These are phyloP conservation scores for Auricularia sp. DNA, from an alignment of 768 basidiomycete genomes.

Conservation along the genomic window DNA sequence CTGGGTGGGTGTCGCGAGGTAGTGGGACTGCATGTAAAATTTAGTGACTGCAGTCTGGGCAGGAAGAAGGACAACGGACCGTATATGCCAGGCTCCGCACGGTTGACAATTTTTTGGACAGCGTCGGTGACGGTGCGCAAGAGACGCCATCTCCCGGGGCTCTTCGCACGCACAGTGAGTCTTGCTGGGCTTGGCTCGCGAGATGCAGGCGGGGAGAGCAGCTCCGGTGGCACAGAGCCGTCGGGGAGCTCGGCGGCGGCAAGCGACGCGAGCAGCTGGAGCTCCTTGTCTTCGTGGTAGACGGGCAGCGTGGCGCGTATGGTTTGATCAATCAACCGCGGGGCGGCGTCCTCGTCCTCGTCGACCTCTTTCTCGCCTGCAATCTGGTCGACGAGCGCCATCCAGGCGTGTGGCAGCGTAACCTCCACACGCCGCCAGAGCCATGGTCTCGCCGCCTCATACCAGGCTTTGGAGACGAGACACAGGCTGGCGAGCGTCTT, in stretches of 20 bases:
- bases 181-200: slow-evolving; percentile 77
- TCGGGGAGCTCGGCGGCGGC: slow-evolving; percentile 51
- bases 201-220: slow-evolving; percentile 70
- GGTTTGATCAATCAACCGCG: slow-evolving; percentile 52
- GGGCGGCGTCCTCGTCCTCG: slow-evolving; percentile 27
- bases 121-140: slow-evolving; percentile 71
- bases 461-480: slow-evolving; percentile 69
- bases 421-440: slow-evolving; percentile 79
- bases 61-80: slow-evolving; percentile 32
- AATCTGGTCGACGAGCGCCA: slow-evolving; percentile 70
- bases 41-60: neutral
- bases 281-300: slow-evolving; percentile 30
- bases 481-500: slow-evolving; percentile 60
- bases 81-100: slow-evolving; percentile 57
- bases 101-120: slow-evolving; percentile 58
- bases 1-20: slow-evolving; percentile 59
- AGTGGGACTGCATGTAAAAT: slow-evolving; percentile 42
- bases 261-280: slow-evolving; percentile 45
- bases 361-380: slow-evolving; percentile 50
- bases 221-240: slow-evolving; percentile 57
- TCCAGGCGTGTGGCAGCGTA: slow-evolving; percentile 74
- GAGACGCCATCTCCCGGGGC: slow-evolving; percentile 76
- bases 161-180: slow-evolving; percentile 64
- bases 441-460: slow-evolving; percentile 79
- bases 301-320: slow-evolving; percentile 52